These are phyloP conservation scores for Epicoccum nigrum DNA, from an alignment of 2,329 filamentous ascomycete genomes.

Conservation along the genomic window DNA sequence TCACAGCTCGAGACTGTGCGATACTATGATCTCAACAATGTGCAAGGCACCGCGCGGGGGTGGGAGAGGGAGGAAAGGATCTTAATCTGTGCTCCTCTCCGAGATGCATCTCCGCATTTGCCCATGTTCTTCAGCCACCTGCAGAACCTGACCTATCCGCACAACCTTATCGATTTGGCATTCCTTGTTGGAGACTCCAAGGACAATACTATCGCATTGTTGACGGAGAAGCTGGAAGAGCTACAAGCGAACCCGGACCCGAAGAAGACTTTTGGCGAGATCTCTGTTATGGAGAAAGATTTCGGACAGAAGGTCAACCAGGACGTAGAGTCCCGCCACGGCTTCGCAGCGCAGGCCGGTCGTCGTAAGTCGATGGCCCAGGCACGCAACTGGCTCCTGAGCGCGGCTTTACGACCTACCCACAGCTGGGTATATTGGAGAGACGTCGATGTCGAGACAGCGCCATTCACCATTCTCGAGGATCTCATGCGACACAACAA, in stretches of 20 bases:
- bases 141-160: constrained; percentile 94
- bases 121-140: constrained; percentile 99
- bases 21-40: constrained; percentile 93
- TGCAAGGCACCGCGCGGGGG: constrained; percentile 86
- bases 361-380: constrained; percentile 97
- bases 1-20: constrained; percentile 91
- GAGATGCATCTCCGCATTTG: constrained; percentile 90
- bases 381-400: constrained; percentile 94
- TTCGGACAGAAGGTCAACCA: constrained; percentile 98
- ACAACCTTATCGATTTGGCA: constrained; percentile 93
- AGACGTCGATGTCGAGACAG: constrained; percentile 97
- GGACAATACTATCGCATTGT: constrained; percentile 79
- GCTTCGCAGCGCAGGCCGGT: constrained; percentile 93
- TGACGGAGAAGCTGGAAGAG: constrained; percentile 75
- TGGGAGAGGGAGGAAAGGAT: constrained; percentile 98
- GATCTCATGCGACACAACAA: constrained; percentile 99
- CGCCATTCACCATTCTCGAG: constrained; percentile 93
- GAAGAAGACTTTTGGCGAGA: constrained; percentile 87
- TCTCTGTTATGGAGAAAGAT: constrained; percentile 97
- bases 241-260: constrained; percentile 82
- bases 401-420: constrained; percentile 87
- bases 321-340: constrained; percentile 95
- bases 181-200: constrained; percentile 98
- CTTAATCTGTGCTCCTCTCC: constrained; percentile 88
- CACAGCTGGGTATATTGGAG: constrained; percentile 99